Percentiles rank a stretch among this genome's conserved stretches.
Evolutionary conservation across 345 rosid species (phyloP).

Genomic region (Salix suchowensis): DNA sequence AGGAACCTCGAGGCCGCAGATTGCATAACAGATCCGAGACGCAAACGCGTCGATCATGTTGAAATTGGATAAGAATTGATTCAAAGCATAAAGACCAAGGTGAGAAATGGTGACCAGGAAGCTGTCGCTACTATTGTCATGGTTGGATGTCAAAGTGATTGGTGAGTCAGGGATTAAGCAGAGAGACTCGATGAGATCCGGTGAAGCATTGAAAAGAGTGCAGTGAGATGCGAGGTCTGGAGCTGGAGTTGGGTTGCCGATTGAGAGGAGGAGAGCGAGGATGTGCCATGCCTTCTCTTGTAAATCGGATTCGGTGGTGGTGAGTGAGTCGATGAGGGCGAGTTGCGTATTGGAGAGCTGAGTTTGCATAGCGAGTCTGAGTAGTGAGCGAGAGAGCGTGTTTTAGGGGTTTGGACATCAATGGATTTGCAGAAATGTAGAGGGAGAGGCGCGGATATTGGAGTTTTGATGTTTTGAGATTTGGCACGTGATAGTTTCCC

Average conservation of each 20-base stretch:
- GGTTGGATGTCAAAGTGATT: slow-evolving; percentile 22
- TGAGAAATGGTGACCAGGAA: slow-evolving; percentile 34
- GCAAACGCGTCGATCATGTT: neutral
- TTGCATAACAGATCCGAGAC: neutral
- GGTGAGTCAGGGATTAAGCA: slow-evolving; percentile 49
- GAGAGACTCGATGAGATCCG: slow-evolving; percentile 35
- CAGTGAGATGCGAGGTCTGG: slow-evolving; percentile 37
- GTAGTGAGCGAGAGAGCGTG: neutral
- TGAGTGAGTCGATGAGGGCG: slow-evolving; percentile 6
- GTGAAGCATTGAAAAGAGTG: slow-evolving; percentile 34
- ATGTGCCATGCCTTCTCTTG: slow-evolving; percentile 55
- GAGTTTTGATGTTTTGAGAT: slow-evolving; percentile 3
- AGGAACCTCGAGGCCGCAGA: neutral
- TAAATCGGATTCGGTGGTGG: neutral
- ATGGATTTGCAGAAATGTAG: neutral
- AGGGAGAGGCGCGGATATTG: slow-evolving; percentile 16
- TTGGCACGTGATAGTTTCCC: slow-evolving; percentile 18
- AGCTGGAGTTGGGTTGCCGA: slow-evolving; percentile 44
- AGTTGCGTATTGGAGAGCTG: slow-evolving; percentile 1
- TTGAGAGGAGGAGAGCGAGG: slow-evolving; percentile 39
- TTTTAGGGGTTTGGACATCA: neutral
- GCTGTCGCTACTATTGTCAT: neutral
- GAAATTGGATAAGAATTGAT: slow-evolving; percentile 22
- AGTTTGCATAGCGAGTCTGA: slow-evolving; percentile 2
- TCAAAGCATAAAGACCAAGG: slow-evolving; percentile 20